Conservation (phyloP, 352 stramenopile genomes). For the Globisporangium carolinianum region DNA sequence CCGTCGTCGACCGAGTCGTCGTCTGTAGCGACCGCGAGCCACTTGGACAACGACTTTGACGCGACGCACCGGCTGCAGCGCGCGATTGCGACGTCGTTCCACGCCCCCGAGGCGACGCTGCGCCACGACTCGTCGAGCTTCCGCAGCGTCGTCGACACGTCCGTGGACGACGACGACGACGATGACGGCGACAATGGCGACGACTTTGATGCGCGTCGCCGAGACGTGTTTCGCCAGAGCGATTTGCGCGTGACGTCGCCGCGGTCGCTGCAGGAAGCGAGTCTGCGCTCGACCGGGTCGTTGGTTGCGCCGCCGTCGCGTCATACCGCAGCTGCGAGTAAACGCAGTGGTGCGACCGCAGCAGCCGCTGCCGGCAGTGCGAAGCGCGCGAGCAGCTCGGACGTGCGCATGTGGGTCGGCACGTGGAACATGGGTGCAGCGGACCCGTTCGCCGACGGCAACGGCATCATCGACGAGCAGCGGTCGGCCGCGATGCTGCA, state of each 20-base stretch:
- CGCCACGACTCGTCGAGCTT: conserved; percentile 17
- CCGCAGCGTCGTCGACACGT: conserved; percentile 19
- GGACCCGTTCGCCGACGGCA: conserved; percentile 69
- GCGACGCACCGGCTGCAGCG: conserved; percentile 33
- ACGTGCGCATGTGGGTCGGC: conserved; percentile 77
- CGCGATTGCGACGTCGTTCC: conserved; percentile 30
- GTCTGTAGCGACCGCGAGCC: neutral
- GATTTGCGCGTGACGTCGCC: conserved; percentile 40
- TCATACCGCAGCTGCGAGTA: neutral
- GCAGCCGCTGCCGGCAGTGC: neutral
- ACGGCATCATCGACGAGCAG: conserved; percentile 72
- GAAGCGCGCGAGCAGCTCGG: conserved; percentile 31
- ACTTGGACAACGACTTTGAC: conserved; percentile 24
- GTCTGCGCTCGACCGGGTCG: conserved; percentile 34
- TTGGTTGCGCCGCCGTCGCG: conserved; percentile 18
- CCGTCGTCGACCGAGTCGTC: conserved; percentile 18
- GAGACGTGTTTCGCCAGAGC: no score
- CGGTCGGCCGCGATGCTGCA: conserved; percentile 62
- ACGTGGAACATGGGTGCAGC: conserved; percentile 85
- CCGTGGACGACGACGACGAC: conserved; percentile 29
- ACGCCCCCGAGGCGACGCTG: conserved; percentile 14
- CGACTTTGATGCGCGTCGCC: neutral
- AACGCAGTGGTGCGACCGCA: conserved; percentile 1
- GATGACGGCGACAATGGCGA: conserved; percentile 9
- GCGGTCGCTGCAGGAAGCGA: conserved; percentile 55